phyloP scores from a whole-genome alignment of 306 rosid genomes.

The Trifolium pratense region DNA sequence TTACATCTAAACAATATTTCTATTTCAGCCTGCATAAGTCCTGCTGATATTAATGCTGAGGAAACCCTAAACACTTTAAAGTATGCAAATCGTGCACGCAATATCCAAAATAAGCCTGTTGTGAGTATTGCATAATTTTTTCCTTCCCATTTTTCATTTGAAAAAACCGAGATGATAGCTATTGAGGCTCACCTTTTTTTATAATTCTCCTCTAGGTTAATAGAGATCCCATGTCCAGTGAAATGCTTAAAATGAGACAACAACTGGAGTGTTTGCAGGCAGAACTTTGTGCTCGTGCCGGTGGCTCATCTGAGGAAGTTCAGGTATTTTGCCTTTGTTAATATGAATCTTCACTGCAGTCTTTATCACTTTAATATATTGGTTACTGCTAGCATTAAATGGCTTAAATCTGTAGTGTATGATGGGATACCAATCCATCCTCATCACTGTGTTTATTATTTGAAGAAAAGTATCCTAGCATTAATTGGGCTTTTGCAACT shows the following conservation, averaged over 20 bases:
- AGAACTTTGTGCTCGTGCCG: slow-evolving; percentile 94
- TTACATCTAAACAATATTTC: slow-evolving; percentile 34
- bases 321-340: slow-evolving; percentile 65
- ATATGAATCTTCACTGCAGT: slow-evolving; percentile 19
- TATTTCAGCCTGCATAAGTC: slow-evolving; percentile 95
- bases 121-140: slow-evolving; percentile 59
- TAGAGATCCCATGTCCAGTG: slow-evolving; percentile 97
- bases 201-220: slow-evolving; percentile 63
- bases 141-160: slow-evolving; percentile 19
- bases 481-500: slow-evolving; percentile 21
- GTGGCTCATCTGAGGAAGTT: slow-evolving; percentile 89
- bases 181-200: slow-evolving; percentile 13
- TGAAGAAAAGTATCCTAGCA: slow-evolving; percentile 16
- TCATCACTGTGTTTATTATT: slow-evolving; percentile 34
- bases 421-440: slow-evolving; percentile 31
- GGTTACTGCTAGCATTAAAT: slow-evolving; percentile 31
- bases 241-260: slow-evolving; percentile 99
- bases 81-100: slow-evolving; percentile 99
- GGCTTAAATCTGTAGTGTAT: slow-evolving; percentile 24
- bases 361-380: slow-evolving; percentile 25
- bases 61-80: slow-evolving; percentile 98
- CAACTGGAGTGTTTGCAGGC: slow-evolving; percentile 94
- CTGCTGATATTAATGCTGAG: slow-evolving; percentile 99
- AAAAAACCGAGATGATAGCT: slow-evolving; percentile 19
- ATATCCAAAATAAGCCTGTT: slow-evolving; percentile 94